Percentiles rank a stretch among this genome's conserved stretches.
phyloP scores from a whole-genome alignment of 352 stramenopile species.

The Plasmopara halstedii region DNA sequence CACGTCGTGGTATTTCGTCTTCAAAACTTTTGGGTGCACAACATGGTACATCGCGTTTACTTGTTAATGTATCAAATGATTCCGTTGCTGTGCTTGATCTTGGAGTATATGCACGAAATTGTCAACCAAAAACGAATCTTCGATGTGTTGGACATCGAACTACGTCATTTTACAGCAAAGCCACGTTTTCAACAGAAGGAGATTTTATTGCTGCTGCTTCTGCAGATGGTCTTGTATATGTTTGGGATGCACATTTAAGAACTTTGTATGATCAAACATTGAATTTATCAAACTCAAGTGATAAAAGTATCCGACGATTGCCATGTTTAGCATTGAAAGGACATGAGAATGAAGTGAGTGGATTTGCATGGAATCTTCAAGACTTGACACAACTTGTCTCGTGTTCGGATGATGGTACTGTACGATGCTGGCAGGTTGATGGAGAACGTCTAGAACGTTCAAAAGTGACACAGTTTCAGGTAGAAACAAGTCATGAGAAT shows the following conservation, averaged over 20 bases:
- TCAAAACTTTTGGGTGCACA: constrained; percentile 29
- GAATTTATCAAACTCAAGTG: neutral
- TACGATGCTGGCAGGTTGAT: constrained; percentile 37
- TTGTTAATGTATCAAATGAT: constrained; percentile 61
- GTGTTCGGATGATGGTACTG: constrained; percentile 58
- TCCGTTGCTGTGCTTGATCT: constrained; percentile 49
- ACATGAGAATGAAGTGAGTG: constrained; percentile 58
- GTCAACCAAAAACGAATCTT: constrained; percentile 16
- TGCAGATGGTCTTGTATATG: constrained; percentile 40
- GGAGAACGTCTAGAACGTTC: neutral
- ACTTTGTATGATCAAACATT: constrained; percentile 3
- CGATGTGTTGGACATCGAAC: constrained; percentile 41
- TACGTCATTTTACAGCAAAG: constrained; percentile 62
- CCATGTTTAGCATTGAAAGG: constrained; percentile 48
- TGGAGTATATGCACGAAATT: neutral
- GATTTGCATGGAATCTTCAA: constrained; percentile 42
- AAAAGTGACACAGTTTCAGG: constrained; percentile 9
- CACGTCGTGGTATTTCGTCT: constrained; percentile 51
- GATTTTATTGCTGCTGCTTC: constrained; percentile 55
- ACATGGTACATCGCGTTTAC: constrained; percentile 24
- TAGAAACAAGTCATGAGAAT: constrained; percentile 2
- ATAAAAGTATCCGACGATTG: constrained; percentile 5
- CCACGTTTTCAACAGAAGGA: constrained; percentile 48
- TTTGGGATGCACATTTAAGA: constrained; percentile 39
- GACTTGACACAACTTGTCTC: constrained; percentile 49